phyloP scores from a whole-genome alignment of 2,329 filamentous ascomycete genomes.

The Botrytis aclada region DNA sequence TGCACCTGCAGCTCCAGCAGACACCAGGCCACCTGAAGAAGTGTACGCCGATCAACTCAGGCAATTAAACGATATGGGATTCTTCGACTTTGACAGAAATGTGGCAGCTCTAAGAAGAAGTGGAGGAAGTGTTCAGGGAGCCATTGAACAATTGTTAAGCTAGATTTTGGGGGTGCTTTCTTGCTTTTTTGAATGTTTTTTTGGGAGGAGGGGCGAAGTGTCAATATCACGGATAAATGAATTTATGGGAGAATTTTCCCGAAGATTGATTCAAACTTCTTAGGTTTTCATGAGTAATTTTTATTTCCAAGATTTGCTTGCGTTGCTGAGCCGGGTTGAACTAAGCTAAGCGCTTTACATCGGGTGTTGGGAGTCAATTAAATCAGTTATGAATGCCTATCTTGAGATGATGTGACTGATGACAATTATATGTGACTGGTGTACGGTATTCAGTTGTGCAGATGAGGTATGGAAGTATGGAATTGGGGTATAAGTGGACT shows the following conservation, averaged over 20 bases:
- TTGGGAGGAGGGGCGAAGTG: background rate
- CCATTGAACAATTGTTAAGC: constrained; percentile 68
- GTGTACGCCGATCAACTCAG: constrained; percentile 84
- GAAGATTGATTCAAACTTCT: background rate
- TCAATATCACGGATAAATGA: constrained; percentile 7
- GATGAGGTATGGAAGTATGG: background rate
- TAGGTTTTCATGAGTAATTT: background rate
- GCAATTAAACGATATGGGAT: constrained; percentile 98
- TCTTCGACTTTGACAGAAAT: constrained; percentile 94
- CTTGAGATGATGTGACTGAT: background rate
- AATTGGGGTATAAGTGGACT: background rate
- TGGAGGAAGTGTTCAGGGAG: constrained; percentile 92
- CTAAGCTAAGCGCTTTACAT: constrained; percentile 6
- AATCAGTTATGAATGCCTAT: background rate
- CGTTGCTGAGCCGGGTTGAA: background rate
- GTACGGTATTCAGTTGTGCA: background rate
- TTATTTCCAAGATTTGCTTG: background rate
- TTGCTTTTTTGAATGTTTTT: background rate
- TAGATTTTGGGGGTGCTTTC: constrained; percentile 10
- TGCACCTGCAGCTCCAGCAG: constrained; percentile 54
- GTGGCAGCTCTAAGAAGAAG: constrained; percentile 82
- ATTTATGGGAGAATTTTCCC: background rate
- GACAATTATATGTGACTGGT: background rate
- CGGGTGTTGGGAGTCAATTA: constrained; percentile 7
- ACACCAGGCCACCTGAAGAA: constrained; percentile 90